Evolutionary conservation across 2,329 filamentous ascomycete species (phyloP), one percentile per base, ranked within the genome.

Genomic region (Hawksworthiomyces lignivorus): DNA sequence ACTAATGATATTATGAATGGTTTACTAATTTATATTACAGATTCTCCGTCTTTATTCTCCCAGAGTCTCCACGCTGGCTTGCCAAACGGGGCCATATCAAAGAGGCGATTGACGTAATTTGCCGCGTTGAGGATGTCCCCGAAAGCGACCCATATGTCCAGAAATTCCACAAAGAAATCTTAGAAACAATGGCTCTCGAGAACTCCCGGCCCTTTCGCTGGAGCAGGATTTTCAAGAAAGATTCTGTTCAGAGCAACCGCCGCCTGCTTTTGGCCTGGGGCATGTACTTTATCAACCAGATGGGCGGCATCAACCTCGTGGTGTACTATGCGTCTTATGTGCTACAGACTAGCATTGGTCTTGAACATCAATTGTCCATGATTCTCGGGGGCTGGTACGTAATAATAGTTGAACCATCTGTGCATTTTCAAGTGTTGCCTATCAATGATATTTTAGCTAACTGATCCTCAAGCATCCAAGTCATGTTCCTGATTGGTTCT

Each of bases 51-150:
- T 47, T 56, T 4, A 57, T 67, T 20, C 56, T 67, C 4, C 67
- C 67, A 0, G 69, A 72, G 48, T 66, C 63, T 1, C 68, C 68
- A 1, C 67, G 68, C 45, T 70, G 63, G 61, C 59, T 67, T 5
- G 56, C 68, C 4, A 28, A 61, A 9, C 58, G 61, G n/a, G 62
- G 58, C 5, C 54, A 57, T 14, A 44, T 51, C 17, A 48, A 56
- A 9, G 59, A 62, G 15, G 59, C 56, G 27, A 51, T 56, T 17
- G 36, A 52, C 9, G 56, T 59, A 3, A 50, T 63, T 19, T 43
- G 41, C 33, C 7, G 21, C 18, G 10, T 36, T 18, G 20, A 14
- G 15, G 35, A 22, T 6, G 22, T 50, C 12, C 20, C 29, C 36
- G 34, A 47, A 17, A 50, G 48, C 40, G 38, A 45, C 26, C 26